Percentiles rank a stretch among this genome's conserved stretches.
These are phyloP conservation scores for Metschnikowia arizonensis DNA, from an alignment of 805 yeast genomes.

Conservation along the genomic window DNA sequence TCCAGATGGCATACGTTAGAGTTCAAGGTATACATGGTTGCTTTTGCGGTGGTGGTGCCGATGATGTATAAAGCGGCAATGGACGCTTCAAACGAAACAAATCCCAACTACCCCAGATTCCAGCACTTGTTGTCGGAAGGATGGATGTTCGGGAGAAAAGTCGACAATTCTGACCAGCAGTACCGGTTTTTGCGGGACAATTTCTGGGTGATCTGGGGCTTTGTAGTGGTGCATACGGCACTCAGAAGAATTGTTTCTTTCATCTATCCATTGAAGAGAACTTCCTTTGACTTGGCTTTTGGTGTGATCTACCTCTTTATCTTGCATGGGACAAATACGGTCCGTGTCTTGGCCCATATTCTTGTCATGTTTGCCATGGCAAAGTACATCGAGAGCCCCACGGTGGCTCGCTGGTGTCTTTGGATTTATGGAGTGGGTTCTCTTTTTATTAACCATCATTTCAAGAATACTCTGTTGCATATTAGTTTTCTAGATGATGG, in stretches of 20 bases:
- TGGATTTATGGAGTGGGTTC: constrained; percentile 83
- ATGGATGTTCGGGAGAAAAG: constrained; percentile 87
- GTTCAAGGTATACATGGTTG: constrained; percentile 61
- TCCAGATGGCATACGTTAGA: constrained; percentile 77
- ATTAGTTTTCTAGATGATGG: constrained; percentile 56
- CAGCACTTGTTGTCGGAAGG: constrained; percentile 66
- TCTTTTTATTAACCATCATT: constrained; percentile 71
- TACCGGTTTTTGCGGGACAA: constrained; percentile 85
- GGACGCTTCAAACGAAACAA: constrained; percentile 71
- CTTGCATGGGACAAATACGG: constrained; percentile 74
- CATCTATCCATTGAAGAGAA: constrained; percentile 31
- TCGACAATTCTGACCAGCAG: constrained; percentile 89
- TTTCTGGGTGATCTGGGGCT: constrained; percentile 54
- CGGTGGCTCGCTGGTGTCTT: constrained; percentile 40
- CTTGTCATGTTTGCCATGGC: constrained; percentile 50
- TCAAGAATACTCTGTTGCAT: constrained; percentile 51
- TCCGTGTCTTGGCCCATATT: constrained; percentile 60
- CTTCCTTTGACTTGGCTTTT: constrained; percentile 67
- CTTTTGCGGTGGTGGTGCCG: constrained; percentile 71
- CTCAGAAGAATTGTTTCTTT: constrained; percentile 40
- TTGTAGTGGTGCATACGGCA: constrained; percentile 51
- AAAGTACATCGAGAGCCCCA: constrained; percentile 28
- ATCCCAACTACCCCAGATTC: constrained; percentile 66
- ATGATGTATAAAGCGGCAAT: constrained; percentile 77
- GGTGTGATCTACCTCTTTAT: constrained; percentile 65